Base-by-base conservation (phyloP, 768 basidiomycete species). In the Leccinellum albellum region DNA sequence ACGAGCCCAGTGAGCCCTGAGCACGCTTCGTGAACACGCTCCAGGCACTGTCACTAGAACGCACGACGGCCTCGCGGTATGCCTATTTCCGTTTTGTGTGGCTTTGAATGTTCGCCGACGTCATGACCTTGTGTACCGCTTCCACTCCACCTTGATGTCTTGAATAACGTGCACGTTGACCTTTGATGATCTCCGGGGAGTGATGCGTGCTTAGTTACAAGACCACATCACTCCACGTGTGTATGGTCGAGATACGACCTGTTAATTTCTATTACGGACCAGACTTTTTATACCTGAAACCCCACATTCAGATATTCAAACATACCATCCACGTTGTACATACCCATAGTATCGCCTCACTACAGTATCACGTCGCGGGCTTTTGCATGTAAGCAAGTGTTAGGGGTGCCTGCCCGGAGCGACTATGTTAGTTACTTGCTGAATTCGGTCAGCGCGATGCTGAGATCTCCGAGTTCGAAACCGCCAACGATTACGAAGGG, bases 321-420 rank as follows among this genome's bases (percentile, higher is more conserved):
- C 7, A 64, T 54, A 44, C 50, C 28, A 40, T 31, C n/a, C n/a
- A n/a, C n/a, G n/a, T 53, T 66, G 54, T 66, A 65, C 56, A 65
- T 58, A 64, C 54, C 55, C 55, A 20, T 40, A n/a, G 10, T 40
- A 40, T 40, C 20, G 37, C 37, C 37, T 40, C 37, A 20, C 1
- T 40, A 13, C n/a, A 6, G 8, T 9, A 40, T 20, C 37, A 40
- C 35, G 35, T 17, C 17, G 17, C 17, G 35, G 17, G 17, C 8
- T 37, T 37, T 37, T 8, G n/a, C 9, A 26, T 26, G 26, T 26
- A 26, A 26, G 26, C 10, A 12, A 10, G 5, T 40, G 10, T 40
- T 4, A n/a, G 13, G 9, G n/a, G 10, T n/a, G 9, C 37, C 37
- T 10, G 20, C 20, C n/a, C 37, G 37, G n/a, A 20, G 37, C 20